Conservation (phyloP, 2,329 filamentous ascomycete species). For the Colletotrichum orchidophilum region DNA sequence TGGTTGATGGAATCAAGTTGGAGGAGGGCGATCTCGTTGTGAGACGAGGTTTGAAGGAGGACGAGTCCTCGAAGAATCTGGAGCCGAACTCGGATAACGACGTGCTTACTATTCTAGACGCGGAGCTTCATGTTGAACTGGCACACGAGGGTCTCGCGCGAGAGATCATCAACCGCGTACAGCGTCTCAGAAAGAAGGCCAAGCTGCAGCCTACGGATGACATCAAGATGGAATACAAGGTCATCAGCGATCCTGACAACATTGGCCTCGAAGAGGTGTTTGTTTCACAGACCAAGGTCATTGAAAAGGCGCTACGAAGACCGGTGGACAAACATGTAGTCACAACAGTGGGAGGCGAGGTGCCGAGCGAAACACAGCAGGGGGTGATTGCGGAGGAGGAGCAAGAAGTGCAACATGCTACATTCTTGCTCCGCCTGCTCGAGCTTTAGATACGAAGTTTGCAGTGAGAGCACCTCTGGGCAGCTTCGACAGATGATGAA, state of each 20-base stretch:
- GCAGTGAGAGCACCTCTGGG: background rate
- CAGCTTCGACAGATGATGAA: background rate
- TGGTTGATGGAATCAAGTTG: conserved; percentile 87
- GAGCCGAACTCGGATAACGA: conserved; percentile 91
- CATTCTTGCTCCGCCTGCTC: conserved; percentile 78
- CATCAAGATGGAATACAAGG: conserved; percentile 91
- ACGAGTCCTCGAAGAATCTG: conserved; percentile 74
- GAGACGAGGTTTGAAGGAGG: conserved; percentile 79
- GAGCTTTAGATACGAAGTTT: conserved; percentile 62
- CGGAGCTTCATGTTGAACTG: conserved; percentile 82
- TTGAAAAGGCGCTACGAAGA: conserved; percentile 71
- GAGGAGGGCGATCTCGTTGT: conserved; percentile 85
- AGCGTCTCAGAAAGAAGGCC: conserved; percentile 92
- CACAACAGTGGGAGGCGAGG: conserved; percentile 36
- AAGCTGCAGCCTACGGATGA: conserved; percentile 92
- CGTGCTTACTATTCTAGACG: conserved; percentile 90
- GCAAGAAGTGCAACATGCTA: conserved; percentile 86
- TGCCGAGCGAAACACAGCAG: conserved; percentile 22
- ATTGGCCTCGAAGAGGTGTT: conserved; percentile 76
- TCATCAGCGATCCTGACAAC: conserved; percentile 81
- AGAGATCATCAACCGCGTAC: conserved; percentile 93
- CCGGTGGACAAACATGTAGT: conserved; percentile 66
- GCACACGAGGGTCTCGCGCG: conserved; percentile 88
- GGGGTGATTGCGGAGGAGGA: conserved; percentile 80
- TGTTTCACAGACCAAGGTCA: conserved; percentile 56